Conservation (phyloP, 169 alveolate species). For the Besnoitia besnoiti region DNA sequence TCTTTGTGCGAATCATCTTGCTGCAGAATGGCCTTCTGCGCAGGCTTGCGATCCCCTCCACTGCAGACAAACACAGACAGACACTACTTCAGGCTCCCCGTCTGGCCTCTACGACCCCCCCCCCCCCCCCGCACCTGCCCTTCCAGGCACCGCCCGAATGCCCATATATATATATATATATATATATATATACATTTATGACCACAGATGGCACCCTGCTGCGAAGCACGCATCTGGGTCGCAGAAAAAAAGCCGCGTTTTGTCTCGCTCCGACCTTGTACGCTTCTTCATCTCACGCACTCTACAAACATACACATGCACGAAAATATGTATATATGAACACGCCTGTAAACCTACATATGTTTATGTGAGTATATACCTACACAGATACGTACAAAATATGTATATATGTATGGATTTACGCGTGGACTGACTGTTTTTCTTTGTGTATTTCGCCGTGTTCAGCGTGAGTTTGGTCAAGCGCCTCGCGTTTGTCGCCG, state of each 20-base stretch:
- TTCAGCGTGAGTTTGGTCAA: not conserved
- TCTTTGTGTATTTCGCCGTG: not conserved
- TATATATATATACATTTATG: not conserved
- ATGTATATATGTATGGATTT: not conserved
- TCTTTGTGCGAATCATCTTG: constrained; percentile 42
- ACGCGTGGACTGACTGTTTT: not conserved
- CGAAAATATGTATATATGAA: not conserved
- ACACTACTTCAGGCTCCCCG: too few species aligned
- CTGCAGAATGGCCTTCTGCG: constrained; percentile 52
- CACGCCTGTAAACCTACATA: not conserved
- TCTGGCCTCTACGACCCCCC: not conserved
- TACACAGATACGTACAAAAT: not conserved
- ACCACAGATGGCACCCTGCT: too few species aligned
- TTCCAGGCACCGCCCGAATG: not conserved
- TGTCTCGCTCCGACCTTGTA: too few species aligned
- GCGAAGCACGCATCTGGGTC: too few species aligned
- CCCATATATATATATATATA: not conserved
- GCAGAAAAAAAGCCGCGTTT: too few species aligned
- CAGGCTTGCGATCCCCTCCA: constrained; percentile 41
- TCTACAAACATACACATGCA: not conserved
- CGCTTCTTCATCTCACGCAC: too few species aligned
- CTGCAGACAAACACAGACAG: constrained; percentile 33
- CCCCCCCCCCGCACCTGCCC: not conserved
- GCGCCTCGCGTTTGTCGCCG: not conserved
- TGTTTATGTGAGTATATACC: not conserved